phyloP scores from a whole-genome alignment of 2,329 filamentous ascomycete genomes.

The Reticulascus tulasneorum region DNA sequence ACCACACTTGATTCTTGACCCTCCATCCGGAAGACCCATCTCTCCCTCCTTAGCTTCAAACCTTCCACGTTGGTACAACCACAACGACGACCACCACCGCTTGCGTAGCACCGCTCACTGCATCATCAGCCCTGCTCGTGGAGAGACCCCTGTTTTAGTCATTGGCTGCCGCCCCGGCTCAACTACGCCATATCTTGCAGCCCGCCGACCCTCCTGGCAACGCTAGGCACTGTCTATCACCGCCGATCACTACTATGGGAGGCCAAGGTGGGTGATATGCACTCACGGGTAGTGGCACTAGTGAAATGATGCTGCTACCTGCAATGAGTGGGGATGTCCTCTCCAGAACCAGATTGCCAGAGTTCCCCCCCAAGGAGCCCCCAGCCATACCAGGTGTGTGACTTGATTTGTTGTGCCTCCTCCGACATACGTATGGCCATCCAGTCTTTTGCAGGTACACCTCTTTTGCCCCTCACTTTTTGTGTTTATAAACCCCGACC shows the following conservation, averaged over 20 bases:
- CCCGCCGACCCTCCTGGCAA: neutral
- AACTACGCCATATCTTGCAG: constrained; percentile 15
- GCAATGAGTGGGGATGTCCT: too few relatives aligned
- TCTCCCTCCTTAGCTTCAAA: too few relatives aligned
- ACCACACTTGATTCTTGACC: neutral
- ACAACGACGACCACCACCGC: too few relatives aligned
- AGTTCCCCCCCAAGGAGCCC: too few relatives aligned
- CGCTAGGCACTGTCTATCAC: constrained; percentile 14
- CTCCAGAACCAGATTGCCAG: too few relatives aligned
- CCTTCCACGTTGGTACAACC: too few relatives aligned
- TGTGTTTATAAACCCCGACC: constrained; percentile 13
- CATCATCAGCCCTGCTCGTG: constrained; percentile 14
- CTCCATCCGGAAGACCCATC: too few relatives aligned
- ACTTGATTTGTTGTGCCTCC: too few relatives aligned
- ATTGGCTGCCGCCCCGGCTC: constrained; percentile 3
- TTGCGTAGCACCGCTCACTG: constrained; percentile 9
- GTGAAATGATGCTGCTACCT: too few relatives aligned
- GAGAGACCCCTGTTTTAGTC: neutral
- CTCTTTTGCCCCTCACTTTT: constrained; percentile 13
- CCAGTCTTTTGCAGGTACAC: constrained; percentile 5
- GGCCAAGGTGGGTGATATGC: constrained; percentile 5
- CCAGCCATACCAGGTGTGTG: too few relatives aligned
- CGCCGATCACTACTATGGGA: constrained; percentile 12
- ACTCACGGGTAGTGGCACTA: constrained; percentile 6
- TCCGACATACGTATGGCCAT: too few relatives aligned